Evolutionary conservation across 139 green algal species (phyloP).

Genomic region (Picochlorum sp.): DNA sequence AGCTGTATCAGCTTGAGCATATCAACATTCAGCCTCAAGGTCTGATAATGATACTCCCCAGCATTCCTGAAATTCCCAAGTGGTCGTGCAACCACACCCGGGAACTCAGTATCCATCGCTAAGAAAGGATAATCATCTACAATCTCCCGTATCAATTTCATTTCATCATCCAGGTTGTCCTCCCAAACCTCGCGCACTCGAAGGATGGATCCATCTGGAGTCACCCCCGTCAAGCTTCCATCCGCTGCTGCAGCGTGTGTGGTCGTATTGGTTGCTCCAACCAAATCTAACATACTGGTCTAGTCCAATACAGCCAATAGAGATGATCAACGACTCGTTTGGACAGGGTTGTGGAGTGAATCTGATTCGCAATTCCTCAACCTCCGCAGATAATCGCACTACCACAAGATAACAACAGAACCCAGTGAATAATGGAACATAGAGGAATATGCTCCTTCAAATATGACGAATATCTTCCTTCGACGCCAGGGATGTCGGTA

Average conservation of each 20-base stretch:
- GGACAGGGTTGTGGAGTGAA: too few species aligned
- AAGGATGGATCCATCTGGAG: constrained; percentile 57
- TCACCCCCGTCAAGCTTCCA: constrained; percentile 37
- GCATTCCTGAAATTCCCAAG: constrained; percentile 93
- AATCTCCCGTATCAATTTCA: constrained; percentile 79
- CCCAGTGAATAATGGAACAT: too few species aligned
- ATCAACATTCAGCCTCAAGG: constrained; percentile 90
- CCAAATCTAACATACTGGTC: not conserved
- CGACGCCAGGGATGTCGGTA: too few species aligned
- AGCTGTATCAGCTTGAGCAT: constrained; percentile 99
- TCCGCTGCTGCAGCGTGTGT: constrained; percentile 1
- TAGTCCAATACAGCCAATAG: too few species aligned
- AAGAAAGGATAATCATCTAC: constrained; percentile 90
- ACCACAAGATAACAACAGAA: too few species aligned
- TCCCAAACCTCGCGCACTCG: constrained; percentile 91
- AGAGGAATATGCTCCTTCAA: too few species aligned
- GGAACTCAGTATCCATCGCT: constrained; percentile 99
- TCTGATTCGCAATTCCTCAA: too few species aligned
- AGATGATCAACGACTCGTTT: too few species aligned
- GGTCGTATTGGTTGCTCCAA: not conserved
- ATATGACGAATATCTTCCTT: too few species aligned
- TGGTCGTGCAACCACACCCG: constrained; percentile 82
- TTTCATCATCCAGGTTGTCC: constrained; percentile 90
- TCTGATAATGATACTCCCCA: constrained; percentile 96
- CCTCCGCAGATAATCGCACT: too few species aligned